These are phyloP conservation scores for Populus deltoides DNA, from an alignment of 345 rosid species.

Conservation along the genomic window DNA sequence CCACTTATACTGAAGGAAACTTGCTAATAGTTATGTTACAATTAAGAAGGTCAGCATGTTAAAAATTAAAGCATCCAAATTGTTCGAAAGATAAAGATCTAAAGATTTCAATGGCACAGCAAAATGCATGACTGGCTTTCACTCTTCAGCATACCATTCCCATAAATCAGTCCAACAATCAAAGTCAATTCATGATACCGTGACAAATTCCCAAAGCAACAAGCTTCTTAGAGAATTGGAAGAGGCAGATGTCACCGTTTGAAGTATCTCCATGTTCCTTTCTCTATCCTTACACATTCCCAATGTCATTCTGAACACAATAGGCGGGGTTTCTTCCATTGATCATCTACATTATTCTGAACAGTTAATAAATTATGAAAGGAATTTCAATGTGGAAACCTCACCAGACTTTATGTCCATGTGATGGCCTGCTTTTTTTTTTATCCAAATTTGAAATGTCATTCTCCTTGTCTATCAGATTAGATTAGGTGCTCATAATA, in stretches of 20 bases:
- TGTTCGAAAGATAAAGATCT: background rate
- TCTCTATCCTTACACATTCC: background rate
- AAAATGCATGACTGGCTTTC: background rate
- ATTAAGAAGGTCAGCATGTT: background rate
- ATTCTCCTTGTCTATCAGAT: background rate
- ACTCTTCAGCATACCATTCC: background rate
- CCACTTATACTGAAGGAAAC: background rate
- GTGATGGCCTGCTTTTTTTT: constrained; percentile 1
- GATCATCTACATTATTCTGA: constrained; percentile 17
- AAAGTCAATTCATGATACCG: background rate
- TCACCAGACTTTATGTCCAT: constrained; percentile 18
- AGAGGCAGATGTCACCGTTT: background rate
- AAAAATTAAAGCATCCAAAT: background rate
- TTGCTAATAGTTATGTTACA: background rate
- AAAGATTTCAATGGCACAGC: background rate
- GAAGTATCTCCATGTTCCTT: background rate
- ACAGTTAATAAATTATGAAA: constrained; percentile 2
- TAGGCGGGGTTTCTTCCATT: background rate
- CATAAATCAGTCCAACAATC: background rate
- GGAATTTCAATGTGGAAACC: constrained; percentile 9
- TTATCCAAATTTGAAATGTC: background rate
- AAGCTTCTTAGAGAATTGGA: background rate
- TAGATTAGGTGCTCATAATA: constrained; percentile 33
- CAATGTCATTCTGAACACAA: background rate
- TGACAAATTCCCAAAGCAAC: background rate